Percentiles rank a stretch among this genome's conserved stretches.
These are phyloP conservation scores for Juncus effusus DNA, from an alignment of 176 grass and related monocot genomes.

Conservation along the genomic window DNA sequence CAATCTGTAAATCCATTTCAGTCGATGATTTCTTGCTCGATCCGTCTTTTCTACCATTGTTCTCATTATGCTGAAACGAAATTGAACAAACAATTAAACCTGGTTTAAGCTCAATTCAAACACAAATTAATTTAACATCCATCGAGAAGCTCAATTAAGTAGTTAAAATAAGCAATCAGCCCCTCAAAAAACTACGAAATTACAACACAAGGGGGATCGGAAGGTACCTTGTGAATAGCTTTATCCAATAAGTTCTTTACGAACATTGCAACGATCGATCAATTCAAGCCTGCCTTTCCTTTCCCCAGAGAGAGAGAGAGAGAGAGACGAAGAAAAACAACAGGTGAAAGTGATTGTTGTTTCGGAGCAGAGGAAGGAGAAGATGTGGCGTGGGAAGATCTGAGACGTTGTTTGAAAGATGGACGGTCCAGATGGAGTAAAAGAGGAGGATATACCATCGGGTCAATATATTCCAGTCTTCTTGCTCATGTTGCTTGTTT, in stretches of 20 bases:
- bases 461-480: slow-evolving; percentile 2
- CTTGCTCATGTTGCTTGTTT: slow-evolving; percentile 1
- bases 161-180: neutral
- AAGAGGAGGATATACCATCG: neutral
- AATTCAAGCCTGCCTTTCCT: neutral
- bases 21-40: slow-evolving; percentile 12
- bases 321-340: neutral
- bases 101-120: neutral
- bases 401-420: neutral
- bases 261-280: slow-evolving; percentile 40
- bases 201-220: neutral
- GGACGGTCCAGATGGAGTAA: slow-evolving; percentile 6
- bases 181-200: neutral
- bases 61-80: slow-evolving; percentile 15
- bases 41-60: neutral
- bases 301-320: slow-evolving; percentile 15
- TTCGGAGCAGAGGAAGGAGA: neutral
- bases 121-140: neutral
- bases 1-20: slow-evolving; percentile 57
- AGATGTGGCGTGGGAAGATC: slow-evolving; percentile 13
- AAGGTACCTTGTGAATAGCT: slow-evolving; percentile 47
- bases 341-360: neutral
- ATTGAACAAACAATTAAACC: slow-evolving; percentile 5
- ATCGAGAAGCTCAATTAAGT: slow-evolving; percentile 1
- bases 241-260: slow-evolving; percentile 51